Evolutionary conservation across 202 grass and related monocot genomes (phyloP), one percentile per base, ranked within the genome.

Genomic region (Carex sylvatica): DNA sequence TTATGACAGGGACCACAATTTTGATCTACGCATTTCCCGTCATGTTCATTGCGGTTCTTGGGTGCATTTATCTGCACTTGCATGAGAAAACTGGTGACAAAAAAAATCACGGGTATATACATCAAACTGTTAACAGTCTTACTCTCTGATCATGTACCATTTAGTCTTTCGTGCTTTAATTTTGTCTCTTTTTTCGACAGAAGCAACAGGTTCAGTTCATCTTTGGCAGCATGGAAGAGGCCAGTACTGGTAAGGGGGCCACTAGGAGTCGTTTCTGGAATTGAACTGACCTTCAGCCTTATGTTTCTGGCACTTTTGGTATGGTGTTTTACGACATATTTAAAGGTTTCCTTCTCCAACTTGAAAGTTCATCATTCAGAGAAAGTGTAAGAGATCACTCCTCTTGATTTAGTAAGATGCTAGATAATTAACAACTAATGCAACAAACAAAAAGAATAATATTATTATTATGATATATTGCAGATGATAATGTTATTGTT

Each of bases 261-360:
- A 9, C 64, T 90, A 5, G 91, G 88, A 52, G 79, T 90, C 0
- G 88, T 93, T 49, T 90, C 88, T 2, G 78, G 71, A 53, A 55
- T 87, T 14, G 88, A 93, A 54, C 81, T 90, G 3, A 56, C 77
- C 30, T 78, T 93, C 64, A 47, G 46, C 6, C 40, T 93, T 20
- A 85, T 90, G 91, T 86, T 93, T 86, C 26, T 93, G 64, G 82
- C 61, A 16, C 82, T 93, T 47, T 72, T 93, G 19, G 33, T 85
- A 35, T 93, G 91, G 91, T 85, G 31, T 84, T 93, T 73, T 65
- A 65, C 10, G 67, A 67, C 55, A 16, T 90, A 80, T 62, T 28
- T 93, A 24, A 82, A n/a, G 9, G 1, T 23, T 20, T 68, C 68
- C 65, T 90, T 88, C 71, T 28, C 82, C 13, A 70, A 61, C 1